These are phyloP conservation scores for Umbelopsis isabellina DNA, from an alignment of 192 early-diverging fungal species.

Conservation along the genomic window DNA sequence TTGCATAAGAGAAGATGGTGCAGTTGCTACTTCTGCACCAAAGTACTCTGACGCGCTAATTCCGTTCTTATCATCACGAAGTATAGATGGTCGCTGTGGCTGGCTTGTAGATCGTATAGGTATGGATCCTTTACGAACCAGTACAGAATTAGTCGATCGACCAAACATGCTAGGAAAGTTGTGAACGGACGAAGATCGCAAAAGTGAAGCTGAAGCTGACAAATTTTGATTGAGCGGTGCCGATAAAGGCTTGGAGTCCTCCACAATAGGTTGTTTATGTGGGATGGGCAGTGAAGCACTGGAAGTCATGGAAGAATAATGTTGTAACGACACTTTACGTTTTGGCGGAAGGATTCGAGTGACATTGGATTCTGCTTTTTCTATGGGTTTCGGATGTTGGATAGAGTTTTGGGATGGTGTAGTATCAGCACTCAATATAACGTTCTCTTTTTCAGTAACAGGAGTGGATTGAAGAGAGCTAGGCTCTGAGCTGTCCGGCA, in stretches of 20 bases:
- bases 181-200: slow-evolving; percentile 1
- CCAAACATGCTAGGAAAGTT: slow-evolving; percentile 5
- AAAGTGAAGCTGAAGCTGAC: neutral
- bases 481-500: slow-evolving; percentile 16
- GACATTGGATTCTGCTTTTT: neutral
- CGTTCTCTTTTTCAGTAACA: slow-evolving; percentile 3
- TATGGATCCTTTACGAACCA: neutral
- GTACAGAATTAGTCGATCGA: neutral
- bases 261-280: neutral
- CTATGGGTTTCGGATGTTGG: neutral
- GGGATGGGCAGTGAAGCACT: slow-evolving; percentile 3
- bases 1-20: neutral
- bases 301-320: neutral
- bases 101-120: slow-evolving; percentile 1
- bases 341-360: neutral
- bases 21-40: neutral
- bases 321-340: slow-evolving; percentile 3
- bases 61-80: neutral
- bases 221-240: neutral
- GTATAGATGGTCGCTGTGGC: neutral
- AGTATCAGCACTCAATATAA: neutral
- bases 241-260: neutral
- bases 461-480: slow-evolving; percentile 18
- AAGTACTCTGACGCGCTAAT: neutral
- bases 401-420: neutral